A percentile compares a stretch with the other conserved stretches of the same genome.
phyloP scores from a whole-genome alignment of 1,139 yeast genomes.

The Saccharomycopsis phalli region DNA sequence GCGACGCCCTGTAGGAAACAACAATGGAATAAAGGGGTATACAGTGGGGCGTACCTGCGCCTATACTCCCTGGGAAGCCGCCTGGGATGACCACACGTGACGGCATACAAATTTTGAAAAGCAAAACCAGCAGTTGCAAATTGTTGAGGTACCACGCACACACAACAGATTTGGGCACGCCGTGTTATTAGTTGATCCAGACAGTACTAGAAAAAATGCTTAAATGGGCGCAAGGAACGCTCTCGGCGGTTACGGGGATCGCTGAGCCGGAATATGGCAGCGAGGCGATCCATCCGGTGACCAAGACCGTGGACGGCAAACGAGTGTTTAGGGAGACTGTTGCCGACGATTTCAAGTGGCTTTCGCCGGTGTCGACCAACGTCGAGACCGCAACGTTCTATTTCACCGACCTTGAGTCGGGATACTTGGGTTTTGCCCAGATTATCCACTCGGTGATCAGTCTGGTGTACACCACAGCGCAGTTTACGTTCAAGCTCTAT shows the following conservation, averaged over 20 bases:
- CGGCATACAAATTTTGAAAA: no score
- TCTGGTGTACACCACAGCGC: slow-evolving; percentile 88
- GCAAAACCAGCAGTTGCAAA: no score
- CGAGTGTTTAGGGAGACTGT: slow-evolving; percentile 51
- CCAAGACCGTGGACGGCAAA: slow-evolving; percentile 45
- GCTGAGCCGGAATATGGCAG: slow-evolving; percentile 96
- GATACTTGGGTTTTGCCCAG: slow-evolving; percentile 82
- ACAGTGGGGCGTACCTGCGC: no score
- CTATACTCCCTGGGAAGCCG: no score
- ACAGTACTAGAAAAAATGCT: slow-evolving; percentile 44
- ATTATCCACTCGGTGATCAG: slow-evolving; percentile 87
- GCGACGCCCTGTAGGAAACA: no score
- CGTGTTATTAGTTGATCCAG: no score
- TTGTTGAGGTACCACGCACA: no score
- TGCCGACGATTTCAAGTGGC: slow-evolving; percentile 64
- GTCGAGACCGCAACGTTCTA: slow-evolving; percentile 95
- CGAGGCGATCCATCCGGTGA: slow-evolving; percentile 82
- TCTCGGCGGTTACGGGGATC: slow-evolving; percentile 91
- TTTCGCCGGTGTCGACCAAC: slow-evolving; percentile 67
- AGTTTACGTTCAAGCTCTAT: slow-evolving; percentile 79
- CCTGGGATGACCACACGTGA: no score
- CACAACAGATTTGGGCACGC: no score
- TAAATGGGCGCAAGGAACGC: slow-evolving; percentile 71
- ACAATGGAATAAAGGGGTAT: no score
- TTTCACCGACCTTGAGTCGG: slow-evolving; percentile 55